Evolutionary conservation across 1,284 basidiomycete species (phyloP), one percentile per base, ranked within the genome.

Genomic region (Gymnopus androsaceus): DNA sequence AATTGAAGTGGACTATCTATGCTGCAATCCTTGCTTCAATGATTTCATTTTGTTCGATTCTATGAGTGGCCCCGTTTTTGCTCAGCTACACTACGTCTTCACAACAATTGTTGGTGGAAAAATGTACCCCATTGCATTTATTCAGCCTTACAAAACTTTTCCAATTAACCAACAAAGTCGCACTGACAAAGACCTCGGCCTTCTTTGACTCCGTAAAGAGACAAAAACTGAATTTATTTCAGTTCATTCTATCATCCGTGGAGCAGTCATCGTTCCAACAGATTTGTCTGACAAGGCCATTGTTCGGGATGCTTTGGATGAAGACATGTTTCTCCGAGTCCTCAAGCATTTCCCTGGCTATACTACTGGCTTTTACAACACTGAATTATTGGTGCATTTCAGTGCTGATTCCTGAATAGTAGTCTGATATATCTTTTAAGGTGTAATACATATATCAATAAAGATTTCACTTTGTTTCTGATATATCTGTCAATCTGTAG

Each of bases 11-110:
- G 67, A 72, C 48, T 59, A 63, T 45, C 55, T 74, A 3, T 59
- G 63, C 6, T 71, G 69, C 46, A 69, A 64, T 47, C 72, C 72
- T 3, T 42, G 44, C 2, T 72, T 72, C 54, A 54, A 68, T 45
- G 70, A 75, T 55, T 66, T 50, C 55, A 63, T 71, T 5, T 34
- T 73, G 17, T 57, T 72, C 19, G 17, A 68, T 28, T 59, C 63
- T 2, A 19, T 28, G 8, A 45, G 61, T 30, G 53, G 47, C 1
- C 41, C 46, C 1, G 50, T 69, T 6, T 70, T 71, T 64, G 70
- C 63, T 8, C 56, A 57, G 19, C 61, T 70, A 0, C 17, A 65
- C 2, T 61, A 64, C 30, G 4, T 71, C 0, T 69, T 73, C 51
- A 59, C 56, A 4, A 64, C 64, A 49, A 21, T 19, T 7, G 40